Percentiles rank a stretch among this genome's conserved stretches.
phyloP scores from a whole-genome alignment of 495 filamentous ascomycete genomes.

The Aspergillus sclerotiicarbonarius region DNA sequence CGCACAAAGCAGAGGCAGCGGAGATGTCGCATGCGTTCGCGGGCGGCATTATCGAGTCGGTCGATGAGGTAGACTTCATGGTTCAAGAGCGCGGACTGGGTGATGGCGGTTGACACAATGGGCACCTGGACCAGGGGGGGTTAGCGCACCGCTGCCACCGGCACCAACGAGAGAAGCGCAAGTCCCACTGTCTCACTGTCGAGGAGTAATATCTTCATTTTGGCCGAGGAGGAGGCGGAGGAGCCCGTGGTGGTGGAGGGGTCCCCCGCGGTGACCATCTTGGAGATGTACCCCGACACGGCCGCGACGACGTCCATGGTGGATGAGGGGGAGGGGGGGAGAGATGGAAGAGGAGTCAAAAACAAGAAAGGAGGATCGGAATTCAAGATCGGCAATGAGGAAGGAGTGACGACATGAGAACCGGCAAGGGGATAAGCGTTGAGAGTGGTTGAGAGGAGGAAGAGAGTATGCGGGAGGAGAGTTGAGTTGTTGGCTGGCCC shows the following conservation, averaged over 20 bases:
- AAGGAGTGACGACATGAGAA: not conserved
- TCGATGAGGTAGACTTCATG: conserved; percentile 98
- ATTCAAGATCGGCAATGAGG: not conserved
- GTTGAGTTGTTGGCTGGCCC: too few species aligned
- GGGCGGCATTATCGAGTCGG: conserved; percentile 82
- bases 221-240: conserved; percentile 68
- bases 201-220: conserved; percentile 98
- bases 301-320: conserved; percentile 91
- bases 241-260: conserved; percentile 50
- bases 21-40: conserved; percentile 98
- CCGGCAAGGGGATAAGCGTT: not conserved
- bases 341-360: conserved; percentile 9
- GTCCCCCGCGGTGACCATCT: conserved; percentile 92
- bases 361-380: not conserved
- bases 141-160: conserved; percentile 7
- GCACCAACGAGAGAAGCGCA: conserved; percentile 12
- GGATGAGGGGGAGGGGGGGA: conserved; percentile 5
- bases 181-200: conserved; percentile 85
- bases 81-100: conserved; percentile 91
- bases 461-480: not conserved
- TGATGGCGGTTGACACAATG: conserved; percentile 91
- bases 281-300: conserved; percentile 92
- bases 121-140: conserved; percentile 54
- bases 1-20: conserved; percentile 91
- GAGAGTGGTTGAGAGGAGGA: not conserved